Evolutionary conservation across 768 basidiomycete species (phyloP), one percentile per base, ranked within the genome.

Genomic region (Hygrophorus russula): DNA sequence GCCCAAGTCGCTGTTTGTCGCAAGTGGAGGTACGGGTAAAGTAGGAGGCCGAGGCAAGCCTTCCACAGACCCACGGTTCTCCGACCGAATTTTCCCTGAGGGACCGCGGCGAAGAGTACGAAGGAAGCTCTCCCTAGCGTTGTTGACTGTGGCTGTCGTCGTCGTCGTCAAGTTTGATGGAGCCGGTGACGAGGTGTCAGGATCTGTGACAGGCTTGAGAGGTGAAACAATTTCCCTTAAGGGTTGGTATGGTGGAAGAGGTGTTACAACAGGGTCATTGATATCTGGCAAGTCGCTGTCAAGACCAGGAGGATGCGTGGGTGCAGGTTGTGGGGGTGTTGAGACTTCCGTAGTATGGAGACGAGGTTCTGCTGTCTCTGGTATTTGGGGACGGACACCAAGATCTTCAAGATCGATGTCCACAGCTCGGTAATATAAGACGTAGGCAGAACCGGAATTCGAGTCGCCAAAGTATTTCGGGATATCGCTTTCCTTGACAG

Each of bases 401-500:
- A 93, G 71, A 15, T 71, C 66, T n/a, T 65, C 58, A 29, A 74
- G 66, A 56, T 94, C 82, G 44, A 98, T 71, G 59, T 97, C 91
- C 28, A 74, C 80, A 18, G 91, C 92, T 62, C 97, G 91, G 61
- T 98, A 99, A 65, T 94, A 98, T 30, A 99, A 71, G 18, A 98
- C 92, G 59, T 99, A 99, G 14, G 94, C 96, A 34, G 85, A 81
- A 29, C 93, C 93, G 1, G 80, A 69, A 53, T 76, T 74, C 10
- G 73, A 84, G 57, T 98, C 96, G 49, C 96, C 96, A 61, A 91
- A 99, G 63, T 94, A 99, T 56, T 82, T 84, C 40, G 80, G 73
- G 47, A 99, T 93, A 49, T 98, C 94, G 39, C 67, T 68, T 61
- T 98, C 94, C 51, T 83, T 77, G 56, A 99, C 82, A 1, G 82